Evolutionary conservation across 2,329 filamentous ascomycete genomes (phyloP).

Genomic region (Ophiostoma ulmi): DNA sequence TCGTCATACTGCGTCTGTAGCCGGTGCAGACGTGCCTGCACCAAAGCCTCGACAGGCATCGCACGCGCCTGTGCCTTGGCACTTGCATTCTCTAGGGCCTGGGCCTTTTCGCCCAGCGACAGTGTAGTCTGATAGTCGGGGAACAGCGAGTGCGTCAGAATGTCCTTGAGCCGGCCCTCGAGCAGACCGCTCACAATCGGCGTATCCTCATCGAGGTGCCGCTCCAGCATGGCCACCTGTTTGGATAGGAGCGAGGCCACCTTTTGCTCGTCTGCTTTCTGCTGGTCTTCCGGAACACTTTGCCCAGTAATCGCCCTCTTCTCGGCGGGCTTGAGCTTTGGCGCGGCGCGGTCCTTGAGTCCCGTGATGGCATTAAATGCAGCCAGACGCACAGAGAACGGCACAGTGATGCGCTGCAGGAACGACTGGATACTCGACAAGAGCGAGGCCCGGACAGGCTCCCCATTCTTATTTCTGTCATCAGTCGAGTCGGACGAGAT

Average conservation of each 20-base stretch:
- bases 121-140: background rate
- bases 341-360: background rate
- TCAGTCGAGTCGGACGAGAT: background rate
- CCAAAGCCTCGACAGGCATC: constrained; percentile 19
- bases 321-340: background rate
- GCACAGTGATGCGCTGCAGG: constrained; percentile 19
- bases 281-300: no score
- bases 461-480: background rate
- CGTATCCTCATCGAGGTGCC: constrained; percentile 22
- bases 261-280: background rate
- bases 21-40: constrained; percentile 9
- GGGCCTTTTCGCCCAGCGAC: background rate
- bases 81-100: background rate
- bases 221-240: constrained; percentile 21
- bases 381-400: constrained; percentile 21
- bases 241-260: background rate
- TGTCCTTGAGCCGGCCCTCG: constrained; percentile 21
- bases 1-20: background rate
- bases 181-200: constrained; percentile 19
- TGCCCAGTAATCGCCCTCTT: background rate
- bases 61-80: constrained; percentile 2
- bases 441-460: background rate
- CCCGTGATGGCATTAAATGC: constrained; percentile 13
- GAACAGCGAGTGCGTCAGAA: constrained; percentile 19
- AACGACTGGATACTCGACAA: constrained; percentile 20